Base-by-base conservation (phyloP, 805 yeast genomes). In the Ascoidea tarda region DNA sequence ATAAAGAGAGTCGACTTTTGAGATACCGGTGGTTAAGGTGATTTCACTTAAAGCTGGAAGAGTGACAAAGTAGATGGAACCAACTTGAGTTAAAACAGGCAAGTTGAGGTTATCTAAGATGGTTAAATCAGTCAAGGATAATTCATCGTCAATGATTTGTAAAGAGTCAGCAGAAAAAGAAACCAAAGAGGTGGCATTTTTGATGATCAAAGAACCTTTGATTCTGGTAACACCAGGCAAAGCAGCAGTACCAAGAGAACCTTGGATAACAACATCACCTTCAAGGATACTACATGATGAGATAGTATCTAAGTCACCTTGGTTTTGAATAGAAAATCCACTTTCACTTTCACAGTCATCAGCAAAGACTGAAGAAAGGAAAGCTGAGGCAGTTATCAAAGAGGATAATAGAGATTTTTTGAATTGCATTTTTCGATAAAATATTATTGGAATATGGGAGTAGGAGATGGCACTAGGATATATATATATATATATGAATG, bases 41-140 rank as follows among this genome's bases (percentile, higher is more conserved):
- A 89, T 78, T 52, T 69, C 63, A 60, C 73, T 69, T 64, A 91
- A 80, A 60, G 89, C 91, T 66, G 97, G 96, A 68, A 93, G 78
- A 60, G 96, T 88, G 64, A 79, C 77, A 73, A 86, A 82, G 69
- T 74, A 70, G 64, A 93, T 78, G 53, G 87, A 70, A 66, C 95
- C 96, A 59, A 89, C 95, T 59, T 86, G 77, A 66, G 81, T 74
- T 67, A 91, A 79, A 61, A 77, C 73, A 59, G 96, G 96, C 68
- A 90, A 78, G 62, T 84, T 76, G 54, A 91, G 74, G 54, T 81
- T 69, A 59, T 73, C 62, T 68, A 93, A 76, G 56, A 80, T 69
- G 63, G 91, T 84, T 69, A 86, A 78, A 57, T 72, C 71, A 59
- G 73, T 66, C 59, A 93, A 72, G 56, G 70, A 68, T 61, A 93